Evolutionary conservation across 768 basidiomycete species (phyloP).

Genomic region (Hygrophoropsis aurantiaca): DNA sequence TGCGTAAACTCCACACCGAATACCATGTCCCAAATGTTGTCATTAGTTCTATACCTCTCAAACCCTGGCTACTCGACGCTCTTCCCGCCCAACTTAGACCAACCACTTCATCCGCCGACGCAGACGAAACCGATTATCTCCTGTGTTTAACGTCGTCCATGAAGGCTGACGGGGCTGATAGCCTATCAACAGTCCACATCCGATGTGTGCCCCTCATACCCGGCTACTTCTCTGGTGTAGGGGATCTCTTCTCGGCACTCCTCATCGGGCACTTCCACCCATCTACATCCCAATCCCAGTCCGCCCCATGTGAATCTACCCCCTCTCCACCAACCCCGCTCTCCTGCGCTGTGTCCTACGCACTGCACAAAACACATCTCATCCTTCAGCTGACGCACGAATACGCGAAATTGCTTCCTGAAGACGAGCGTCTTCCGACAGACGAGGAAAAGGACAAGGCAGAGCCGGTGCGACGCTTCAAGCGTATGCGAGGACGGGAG

Average conservation of each 20-base stretch:
- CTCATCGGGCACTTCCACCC: conserved; percentile 75
- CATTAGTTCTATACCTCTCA: conserved; percentile 84
- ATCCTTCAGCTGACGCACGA: conserved; percentile 63
- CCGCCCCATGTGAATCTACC: conserved; percentile 24
- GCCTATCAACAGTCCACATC: conserved; percentile 55
- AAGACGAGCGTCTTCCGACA: conserved; percentile 56
- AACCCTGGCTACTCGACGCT: conserved; percentile 54
- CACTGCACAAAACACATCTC: conserved; percentile 75
- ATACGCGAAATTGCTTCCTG: conserved; percentile 55
- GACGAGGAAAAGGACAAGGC: conserved; percentile 76
- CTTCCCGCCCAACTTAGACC: conserved; percentile 50
- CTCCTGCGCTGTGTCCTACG: conserved; percentile 59
- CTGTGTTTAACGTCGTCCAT: conserved; percentile 79
- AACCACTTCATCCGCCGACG: conserved; percentile 12
- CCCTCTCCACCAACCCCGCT: conserved; percentile 12
- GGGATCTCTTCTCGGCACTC: conserved; percentile 94
- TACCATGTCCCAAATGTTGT: conserved; percentile 84
- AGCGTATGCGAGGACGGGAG: conserved; percentile 84
- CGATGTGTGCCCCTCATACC: conserved; percentile 75
- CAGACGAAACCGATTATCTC: conserved; percentile 47
- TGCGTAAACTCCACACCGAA: conserved; percentile 72
- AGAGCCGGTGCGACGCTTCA: conserved; percentile 61
- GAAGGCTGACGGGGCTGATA: conserved; percentile 16
- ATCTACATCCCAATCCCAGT: conserved; percentile 13
- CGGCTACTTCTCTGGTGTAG: conserved; percentile 95